Percentiles rank a stretch among this genome's conserved stretches.
Evolutionary conservation across 352 stramenopile genomes (phyloP).

Genomic region (Globisporangium cystogenes): DNA sequence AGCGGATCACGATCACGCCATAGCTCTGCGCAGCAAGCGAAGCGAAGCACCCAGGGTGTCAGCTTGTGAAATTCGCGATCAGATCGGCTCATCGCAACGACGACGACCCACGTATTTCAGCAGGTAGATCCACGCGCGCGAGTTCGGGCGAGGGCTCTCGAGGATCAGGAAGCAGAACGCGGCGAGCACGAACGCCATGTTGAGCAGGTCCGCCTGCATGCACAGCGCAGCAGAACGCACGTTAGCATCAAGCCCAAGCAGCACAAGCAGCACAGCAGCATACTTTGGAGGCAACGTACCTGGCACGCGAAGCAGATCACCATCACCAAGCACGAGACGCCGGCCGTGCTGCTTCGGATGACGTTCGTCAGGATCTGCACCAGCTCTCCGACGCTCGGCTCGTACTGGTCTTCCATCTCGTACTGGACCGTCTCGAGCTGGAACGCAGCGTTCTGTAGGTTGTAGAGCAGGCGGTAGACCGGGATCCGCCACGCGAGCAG

Average conservation of each 20-base stretch:
- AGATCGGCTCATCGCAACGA: background rate
- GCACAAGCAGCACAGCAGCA: background rate
- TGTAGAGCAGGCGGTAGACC: conserved; percentile 62
- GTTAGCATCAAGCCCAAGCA: background rate
- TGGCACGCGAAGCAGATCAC: conserved; percentile 70
- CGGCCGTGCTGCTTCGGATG: conserved; percentile 59
- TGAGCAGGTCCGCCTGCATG: conserved; percentile 65
- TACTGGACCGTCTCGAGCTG: conserved; percentile 62
- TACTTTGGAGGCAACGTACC: conserved; percentile 21
- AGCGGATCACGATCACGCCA: conserved; percentile 51
- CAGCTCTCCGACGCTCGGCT: conserved; percentile 57
- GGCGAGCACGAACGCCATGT: conserved; percentile 67
- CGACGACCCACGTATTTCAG: conserved; percentile 70
- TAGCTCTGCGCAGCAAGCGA: conserved; percentile 24
- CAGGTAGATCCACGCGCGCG: conserved; percentile 59
- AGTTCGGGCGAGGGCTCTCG: conserved; percentile 67
- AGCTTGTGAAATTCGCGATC: background rate
- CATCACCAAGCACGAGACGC: conserved; percentile 56
- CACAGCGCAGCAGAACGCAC: background rate
- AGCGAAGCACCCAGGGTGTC: background rate
- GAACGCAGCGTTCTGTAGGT: conserved; percentile 68
- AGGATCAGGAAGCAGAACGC: conserved; percentile 68
- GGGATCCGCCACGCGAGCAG: conserved; percentile 55
- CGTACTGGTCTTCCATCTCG: conserved; percentile 73
- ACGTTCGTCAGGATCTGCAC: conserved; percentile 49